Evolutionary conservation across 257 asterid species (phyloP).

Genomic region (Gentiana macrophylla): DNA sequence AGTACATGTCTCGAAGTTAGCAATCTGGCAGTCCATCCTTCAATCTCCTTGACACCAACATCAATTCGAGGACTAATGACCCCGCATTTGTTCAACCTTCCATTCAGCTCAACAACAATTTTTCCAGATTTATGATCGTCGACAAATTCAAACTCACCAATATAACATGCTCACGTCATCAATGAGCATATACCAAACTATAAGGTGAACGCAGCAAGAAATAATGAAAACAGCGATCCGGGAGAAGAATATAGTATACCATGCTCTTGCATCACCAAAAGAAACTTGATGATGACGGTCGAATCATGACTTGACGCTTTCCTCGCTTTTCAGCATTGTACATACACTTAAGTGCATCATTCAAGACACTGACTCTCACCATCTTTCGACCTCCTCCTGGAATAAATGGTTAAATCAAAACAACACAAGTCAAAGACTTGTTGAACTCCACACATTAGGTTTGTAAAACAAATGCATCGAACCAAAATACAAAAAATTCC

Average conservation of each 20-base stretch:
- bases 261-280: slow-evolving; percentile 30
- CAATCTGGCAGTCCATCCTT: slow-evolving; percentile 33
- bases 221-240: background rate
- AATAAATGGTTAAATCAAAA: background rate
- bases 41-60: slow-evolving; percentile 27
- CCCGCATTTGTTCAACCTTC: slow-evolving; percentile 31
- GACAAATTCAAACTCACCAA: slow-evolving; percentile 27
- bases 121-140: slow-evolving; percentile 32
- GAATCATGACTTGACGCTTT: slow-evolving; percentile 27
- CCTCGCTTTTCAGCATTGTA: slow-evolving; percentile 30
- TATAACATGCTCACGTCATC: slow-evolving; percentile 13
- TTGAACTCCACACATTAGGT: no score
- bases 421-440: no score
- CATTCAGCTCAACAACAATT: slow-evolving; percentile 29
- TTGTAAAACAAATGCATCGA: no score
- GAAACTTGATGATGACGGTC: slow-evolving; percentile 31
- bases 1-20: slow-evolving; percentile 31
- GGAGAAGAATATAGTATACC: slow-evolving; percentile 7
- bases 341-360: slow-evolving; percentile 34
- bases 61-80: slow-evolving; percentile 34
- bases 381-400: slow-evolving; percentile 3
- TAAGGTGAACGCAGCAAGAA: background rate
- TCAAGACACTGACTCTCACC: slow-evolving; percentile 29
- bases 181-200: background rate
- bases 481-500: no score